phyloP scores from a whole-genome alignment of 305 asterid genomes.

The Coffea humblotiana region DNA sequence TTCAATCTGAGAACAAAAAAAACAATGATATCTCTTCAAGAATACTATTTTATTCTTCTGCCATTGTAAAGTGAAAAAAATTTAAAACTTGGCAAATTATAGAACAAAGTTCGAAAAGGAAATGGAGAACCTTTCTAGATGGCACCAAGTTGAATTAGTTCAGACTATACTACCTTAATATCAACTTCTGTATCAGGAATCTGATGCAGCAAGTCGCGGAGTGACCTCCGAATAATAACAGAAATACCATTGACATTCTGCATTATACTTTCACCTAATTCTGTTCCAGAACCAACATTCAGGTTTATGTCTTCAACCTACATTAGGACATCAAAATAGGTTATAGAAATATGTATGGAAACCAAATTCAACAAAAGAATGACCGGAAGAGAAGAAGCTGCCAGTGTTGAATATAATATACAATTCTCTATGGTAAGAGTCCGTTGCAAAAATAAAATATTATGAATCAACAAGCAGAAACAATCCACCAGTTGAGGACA shows the following conservation, averaged over 20 bases:
- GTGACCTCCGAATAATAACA: slow-evolving; percentile 68
- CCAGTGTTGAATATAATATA: not conserved
- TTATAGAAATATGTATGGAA: slow-evolving; percentile 3
- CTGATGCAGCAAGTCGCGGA: slow-evolving; percentile 82
- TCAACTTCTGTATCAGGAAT: slow-evolving; percentile 74
- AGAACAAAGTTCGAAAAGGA: not conserved
- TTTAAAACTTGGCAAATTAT: not conserved
- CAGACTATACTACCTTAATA: slow-evolving; percentile 52
- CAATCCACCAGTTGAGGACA: not conserved
- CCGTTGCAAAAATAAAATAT: not conserved
- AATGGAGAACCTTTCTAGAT: not conserved
- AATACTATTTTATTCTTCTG: slow-evolving; percentile 5
- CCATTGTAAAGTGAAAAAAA: not conserved
- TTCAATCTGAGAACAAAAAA: slow-evolving; percentile 60
- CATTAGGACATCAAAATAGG: slow-evolving; percentile 18
- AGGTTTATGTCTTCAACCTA: slow-evolving; percentile 96
- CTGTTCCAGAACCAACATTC: slow-evolving; percentile 79
- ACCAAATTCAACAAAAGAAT: not conserved
- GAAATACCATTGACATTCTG: slow-evolving; percentile 84
- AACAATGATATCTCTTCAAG: not conserved
- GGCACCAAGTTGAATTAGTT: slow-evolving; percentile 1
- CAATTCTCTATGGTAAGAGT: not conserved
- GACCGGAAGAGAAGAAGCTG: slow-evolving; percentile 1
- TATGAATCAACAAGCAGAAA: not conserved
- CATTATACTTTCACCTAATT: slow-evolving; percentile 84